Evolutionary conservation across 2,329 filamentous ascomycete genomes (phyloP).

Genomic region (Diaporthe australafricana): DNA sequence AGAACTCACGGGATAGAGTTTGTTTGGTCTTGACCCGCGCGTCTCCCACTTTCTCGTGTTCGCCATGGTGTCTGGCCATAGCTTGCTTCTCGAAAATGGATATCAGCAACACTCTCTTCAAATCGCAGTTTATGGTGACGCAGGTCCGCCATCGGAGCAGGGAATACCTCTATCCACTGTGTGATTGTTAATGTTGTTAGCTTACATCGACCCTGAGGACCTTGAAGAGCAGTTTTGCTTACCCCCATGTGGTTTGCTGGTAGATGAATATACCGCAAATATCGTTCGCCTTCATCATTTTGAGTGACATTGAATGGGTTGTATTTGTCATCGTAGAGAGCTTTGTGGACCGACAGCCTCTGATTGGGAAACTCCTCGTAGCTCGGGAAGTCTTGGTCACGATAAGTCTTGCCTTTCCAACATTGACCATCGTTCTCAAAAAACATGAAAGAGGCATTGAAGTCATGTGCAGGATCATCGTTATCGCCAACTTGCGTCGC

Average conservation of each 20-base stretch:
- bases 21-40: not conserved
- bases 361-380: constrained; percentile 7
- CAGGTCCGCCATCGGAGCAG: too few species aligned
- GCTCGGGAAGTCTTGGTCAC: not conserved
- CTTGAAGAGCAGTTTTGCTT: not conserved
- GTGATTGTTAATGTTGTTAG: not conserved
- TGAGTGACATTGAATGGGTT: not conserved
- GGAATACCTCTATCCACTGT: constrained; percentile 24
- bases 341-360: not conserved
- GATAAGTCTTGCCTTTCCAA: not conserved
- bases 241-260: constrained; percentile 31
- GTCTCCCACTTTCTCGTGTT: not conserved
- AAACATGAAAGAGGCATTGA: constrained; percentile 18
- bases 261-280: constrained; percentile 17
- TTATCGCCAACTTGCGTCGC: rapidly evolving
- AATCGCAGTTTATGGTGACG: too few species aligned
- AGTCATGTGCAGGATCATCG: constrained; percentile 1
- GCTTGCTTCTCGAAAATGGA: not conserved
- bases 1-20: constrained; percentile 16
- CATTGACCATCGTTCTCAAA: not conserved
- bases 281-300: not conserved
- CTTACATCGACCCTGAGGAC: not conserved
- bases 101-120: not conserved
- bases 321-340: not conserved
- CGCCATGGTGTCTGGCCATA: constrained; percentile 13